These are phyloP conservation scores for Melaleuca quinquenervia DNA, from an alignment of 345 rosid genomes.

Conservation along the genomic window DNA sequence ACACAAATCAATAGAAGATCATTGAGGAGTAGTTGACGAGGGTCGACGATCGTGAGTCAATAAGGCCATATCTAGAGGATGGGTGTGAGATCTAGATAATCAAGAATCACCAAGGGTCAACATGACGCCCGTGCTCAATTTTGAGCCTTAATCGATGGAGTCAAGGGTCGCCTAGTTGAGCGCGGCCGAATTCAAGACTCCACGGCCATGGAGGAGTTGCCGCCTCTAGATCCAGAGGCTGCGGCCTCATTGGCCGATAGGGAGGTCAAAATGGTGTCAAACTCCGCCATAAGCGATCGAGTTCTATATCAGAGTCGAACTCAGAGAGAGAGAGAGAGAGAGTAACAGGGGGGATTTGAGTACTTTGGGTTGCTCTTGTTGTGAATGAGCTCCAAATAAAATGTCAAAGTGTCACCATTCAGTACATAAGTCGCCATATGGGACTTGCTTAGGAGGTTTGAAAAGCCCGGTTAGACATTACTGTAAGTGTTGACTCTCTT, in stretches of 20 bases:
- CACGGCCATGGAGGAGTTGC: not conserved
- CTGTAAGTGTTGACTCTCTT: not conserved
- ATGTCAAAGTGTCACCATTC: not conserved
- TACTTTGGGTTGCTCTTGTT: not conserved
- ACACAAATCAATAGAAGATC: not conserved
- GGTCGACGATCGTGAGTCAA: too few relatives aligned
- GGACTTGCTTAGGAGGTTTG: not conserved
- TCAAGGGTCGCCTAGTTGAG: not conserved
- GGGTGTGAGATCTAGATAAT: too few relatives aligned
- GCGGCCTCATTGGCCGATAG: not conserved
- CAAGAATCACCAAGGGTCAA: too few relatives aligned
- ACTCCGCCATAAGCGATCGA: not conserved
- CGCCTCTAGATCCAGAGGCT: not conserved
- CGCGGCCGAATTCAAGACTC: not conserved
- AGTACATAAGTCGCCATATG: not conserved
- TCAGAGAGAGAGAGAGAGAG: not conserved
- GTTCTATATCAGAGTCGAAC: not conserved
- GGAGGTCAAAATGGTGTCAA: not conserved
- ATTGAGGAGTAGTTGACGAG: rapidly evolving
- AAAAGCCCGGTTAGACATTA: not conserved
- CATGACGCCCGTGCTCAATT: not conserved
- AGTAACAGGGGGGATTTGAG: too few relatives aligned
- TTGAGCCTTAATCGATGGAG: not conserved
- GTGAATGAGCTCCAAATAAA: not conserved
- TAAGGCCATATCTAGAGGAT: not conserved